These are phyloP conservation scores for Daldinia concentrica DNA, from an alignment of 495 filamentous ascomycete genomes.

Conservation along the genomic window DNA sequence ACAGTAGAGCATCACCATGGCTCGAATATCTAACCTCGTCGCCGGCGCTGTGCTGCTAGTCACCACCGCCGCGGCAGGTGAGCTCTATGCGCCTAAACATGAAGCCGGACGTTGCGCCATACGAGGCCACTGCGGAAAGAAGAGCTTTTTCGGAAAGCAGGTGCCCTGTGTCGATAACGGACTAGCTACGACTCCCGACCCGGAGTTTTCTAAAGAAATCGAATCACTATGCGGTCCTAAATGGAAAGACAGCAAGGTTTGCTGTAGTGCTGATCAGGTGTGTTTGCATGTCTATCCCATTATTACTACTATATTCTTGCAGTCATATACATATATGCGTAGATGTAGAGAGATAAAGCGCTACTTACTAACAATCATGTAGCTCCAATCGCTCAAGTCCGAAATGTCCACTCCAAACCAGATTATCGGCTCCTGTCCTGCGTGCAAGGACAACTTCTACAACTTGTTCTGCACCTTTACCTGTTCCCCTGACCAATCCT, in stretches of 20 bases:
- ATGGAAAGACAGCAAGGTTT: constrained; percentile 84
- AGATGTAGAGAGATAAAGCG: background rate
- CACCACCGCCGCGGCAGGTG: constrained; percentile 45
- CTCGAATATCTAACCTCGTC: constrained; percentile 48
- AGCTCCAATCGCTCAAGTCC: constrained; percentile 79
- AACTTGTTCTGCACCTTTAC: constrained; percentile 98
- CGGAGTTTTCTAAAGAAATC: constrained; percentile 74
- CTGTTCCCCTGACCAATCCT: constrained; percentile 94
- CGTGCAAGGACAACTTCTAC: constrained; percentile 96
- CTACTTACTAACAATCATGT: constrained; percentile 41
- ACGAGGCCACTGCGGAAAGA: constrained; percentile 87
- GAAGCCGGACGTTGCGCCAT: constrained; percentile 92
- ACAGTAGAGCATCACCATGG: constrained; percentile 41
- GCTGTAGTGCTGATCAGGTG: constrained; percentile 85
- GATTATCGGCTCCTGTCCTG: constrained; percentile 91
- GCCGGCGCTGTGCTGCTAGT: constrained; percentile 51
- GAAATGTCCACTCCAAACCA: constrained; percentile 88
- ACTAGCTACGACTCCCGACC: constrained; percentile 75
- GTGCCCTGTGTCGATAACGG: constrained; percentile 96
- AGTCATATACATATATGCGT: background rate
- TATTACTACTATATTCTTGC: background rate
- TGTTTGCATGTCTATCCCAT: constrained; percentile 26
- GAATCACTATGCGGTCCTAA: constrained; percentile 85
- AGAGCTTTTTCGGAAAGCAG: constrained; percentile 84
- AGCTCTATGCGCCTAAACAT: constrained; percentile 68